A percentile compares a stretch with the other conserved stretches of the same genome.
Conservation (phyloP, 2,329 filamentous ascomycete genomes). For the Tolypocladium sp. region DNA sequence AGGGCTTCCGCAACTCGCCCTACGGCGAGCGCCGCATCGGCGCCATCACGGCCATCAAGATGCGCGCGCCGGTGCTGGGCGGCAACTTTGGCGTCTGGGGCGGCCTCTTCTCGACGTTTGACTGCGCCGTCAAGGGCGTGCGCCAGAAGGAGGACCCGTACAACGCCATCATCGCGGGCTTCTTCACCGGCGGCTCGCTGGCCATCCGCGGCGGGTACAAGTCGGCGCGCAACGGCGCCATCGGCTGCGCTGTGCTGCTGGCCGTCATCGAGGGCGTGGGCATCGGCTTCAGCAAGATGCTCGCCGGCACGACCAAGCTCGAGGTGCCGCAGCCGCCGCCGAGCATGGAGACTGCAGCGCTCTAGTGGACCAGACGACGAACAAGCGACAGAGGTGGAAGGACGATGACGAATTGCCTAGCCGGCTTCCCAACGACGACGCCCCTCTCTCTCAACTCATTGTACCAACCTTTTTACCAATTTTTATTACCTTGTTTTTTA, state of each 20-base stretch:
- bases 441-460: slow-evolving; percentile 1
- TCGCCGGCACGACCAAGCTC: slow-evolving; percentile 79
- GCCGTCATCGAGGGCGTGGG: slow-evolving; percentile 97
- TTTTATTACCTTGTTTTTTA: not conserved
- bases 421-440: not conserved
- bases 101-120: slow-evolving; percentile 89
- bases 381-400: not conserved
- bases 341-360: slow-evolving; percentile 15
- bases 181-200: slow-evolving; percentile 89
- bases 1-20: slow-evolving; percentile 82
- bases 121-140: slow-evolving; percentile 91
- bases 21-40: slow-evolving; percentile 94
- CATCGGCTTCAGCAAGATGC: slow-evolving; percentile 90
- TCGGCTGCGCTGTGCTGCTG: slow-evolving; percentile 87
- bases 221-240: slow-evolving; percentile 89
- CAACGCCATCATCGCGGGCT: slow-evolving; percentile 95
- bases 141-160: slow-evolving; percentile 96
- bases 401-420: not conserved
- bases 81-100: slow-evolving; percentile 99
- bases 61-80: slow-evolving; percentile 87
- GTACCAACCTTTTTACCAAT: not conserved
- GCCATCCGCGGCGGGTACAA: slow-evolving; percentile 87
- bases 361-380: slow-evolving; percentile 9
- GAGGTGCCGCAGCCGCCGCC: slow-evolving; percentile 42
- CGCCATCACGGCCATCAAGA: slow-evolving; percentile 94